phyloP scores from a whole-genome alignment of 2,329 filamentous ascomycete species.

The Pleurostoma richardsiae region DNA sequence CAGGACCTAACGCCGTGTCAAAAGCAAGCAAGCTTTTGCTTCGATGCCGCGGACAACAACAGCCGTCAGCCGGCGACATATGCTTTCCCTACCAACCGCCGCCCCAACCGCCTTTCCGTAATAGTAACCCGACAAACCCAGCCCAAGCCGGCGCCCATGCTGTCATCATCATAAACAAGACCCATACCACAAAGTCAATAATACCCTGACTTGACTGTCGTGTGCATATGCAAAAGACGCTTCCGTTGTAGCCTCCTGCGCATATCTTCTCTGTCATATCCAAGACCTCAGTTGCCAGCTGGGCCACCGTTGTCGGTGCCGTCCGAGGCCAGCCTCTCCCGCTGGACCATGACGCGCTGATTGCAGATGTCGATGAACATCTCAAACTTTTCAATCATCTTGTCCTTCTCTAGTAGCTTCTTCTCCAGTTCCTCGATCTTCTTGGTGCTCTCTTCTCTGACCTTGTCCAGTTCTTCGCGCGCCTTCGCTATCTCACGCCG shows the following conservation, averaged over 20 bases:
- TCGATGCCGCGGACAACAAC: too few species aligned
- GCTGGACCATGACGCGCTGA: slow-evolving; percentile 58
- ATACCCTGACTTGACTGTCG: too few species aligned
- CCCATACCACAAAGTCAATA: too few species aligned
- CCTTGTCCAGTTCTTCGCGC: slow-evolving; percentile 49
- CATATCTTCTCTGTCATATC: background rate
- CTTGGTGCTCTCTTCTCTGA: slow-evolving; percentile 51
- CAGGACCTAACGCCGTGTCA: too few species aligned
- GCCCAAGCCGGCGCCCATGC: background rate
- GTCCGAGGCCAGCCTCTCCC: slow-evolving; percentile 40
- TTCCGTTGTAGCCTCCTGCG: too few species aligned
- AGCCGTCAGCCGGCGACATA: too few species aligned
- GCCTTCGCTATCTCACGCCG: slow-evolving; percentile 55
- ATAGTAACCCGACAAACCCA: too few species aligned
- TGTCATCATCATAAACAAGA: background rate
- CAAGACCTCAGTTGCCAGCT: slow-evolving; percentile 2
- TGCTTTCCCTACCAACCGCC: too few species aligned
- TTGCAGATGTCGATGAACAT: slow-evolving; percentile 69
- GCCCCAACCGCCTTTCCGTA: too few species aligned
- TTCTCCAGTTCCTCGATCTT: slow-evolving; percentile 54
- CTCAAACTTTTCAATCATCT: slow-evolving; percentile 58
- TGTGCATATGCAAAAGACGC: too few species aligned
- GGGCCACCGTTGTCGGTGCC: slow-evolving; percentile 15
- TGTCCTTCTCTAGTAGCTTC: slow-evolving; percentile 58
- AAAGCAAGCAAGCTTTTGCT: too few species aligned